A percentile compares a stretch with the other conserved stretches of the same genome.
phyloP scores from a whole-genome alignment of 768 basidiomycete species.

The Fibroporia radiculosa region DNA sequence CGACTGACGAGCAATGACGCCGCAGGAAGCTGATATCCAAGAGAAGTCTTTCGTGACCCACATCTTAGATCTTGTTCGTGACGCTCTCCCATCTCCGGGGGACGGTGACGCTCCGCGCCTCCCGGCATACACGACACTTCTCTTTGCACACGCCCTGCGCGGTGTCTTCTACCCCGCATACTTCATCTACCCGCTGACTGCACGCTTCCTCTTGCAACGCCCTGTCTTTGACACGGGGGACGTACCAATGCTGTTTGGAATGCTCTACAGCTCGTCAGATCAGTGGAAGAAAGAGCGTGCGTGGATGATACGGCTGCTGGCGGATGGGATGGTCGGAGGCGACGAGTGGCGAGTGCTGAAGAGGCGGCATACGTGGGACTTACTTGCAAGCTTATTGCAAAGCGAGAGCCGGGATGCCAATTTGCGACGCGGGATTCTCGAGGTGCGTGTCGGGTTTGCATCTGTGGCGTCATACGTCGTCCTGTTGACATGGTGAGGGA shows the following conservation, averaged over 20 bases:
- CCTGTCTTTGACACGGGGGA: conserved; percentile 73
- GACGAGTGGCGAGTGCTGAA: conserved; percentile 80
- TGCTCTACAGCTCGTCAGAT: conserved; percentile 78
- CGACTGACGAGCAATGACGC: background rate
- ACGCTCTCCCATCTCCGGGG: conserved; percentile 39
- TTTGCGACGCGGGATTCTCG: conserved; percentile 54
- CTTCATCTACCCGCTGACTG: conserved; percentile 80
- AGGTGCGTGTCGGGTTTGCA: conserved; percentile 40
- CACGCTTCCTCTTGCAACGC: conserved; percentile 86
- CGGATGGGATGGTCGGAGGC: conserved; percentile 68
- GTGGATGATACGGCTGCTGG: conserved; percentile 81
- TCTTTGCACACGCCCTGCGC: conserved; percentile 75
- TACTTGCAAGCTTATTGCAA: conserved; percentile 77
- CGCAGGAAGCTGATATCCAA: conserved; percentile 56
- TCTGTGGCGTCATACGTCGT: too few relatives aligned
- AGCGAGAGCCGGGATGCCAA: conserved; percentile 45
- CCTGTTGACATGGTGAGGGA: background rate
- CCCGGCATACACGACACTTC: conserved; percentile 71
- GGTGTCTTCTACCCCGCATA: conserved; percentile 82
- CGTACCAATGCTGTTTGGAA: conserved; percentile 84
- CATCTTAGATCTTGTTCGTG: conserved; percentile 58
- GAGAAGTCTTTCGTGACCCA: conserved; percentile 71
- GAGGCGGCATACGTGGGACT: conserved; percentile 82
- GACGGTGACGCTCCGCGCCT: conserved; percentile 41
- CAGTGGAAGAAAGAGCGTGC: conserved; percentile 77